Percentiles rank a stretch among this genome's conserved stretches.
Conservation (phyloP, 805 yeast genomes). For the Sungouiozyma intestinalis region DNA sequence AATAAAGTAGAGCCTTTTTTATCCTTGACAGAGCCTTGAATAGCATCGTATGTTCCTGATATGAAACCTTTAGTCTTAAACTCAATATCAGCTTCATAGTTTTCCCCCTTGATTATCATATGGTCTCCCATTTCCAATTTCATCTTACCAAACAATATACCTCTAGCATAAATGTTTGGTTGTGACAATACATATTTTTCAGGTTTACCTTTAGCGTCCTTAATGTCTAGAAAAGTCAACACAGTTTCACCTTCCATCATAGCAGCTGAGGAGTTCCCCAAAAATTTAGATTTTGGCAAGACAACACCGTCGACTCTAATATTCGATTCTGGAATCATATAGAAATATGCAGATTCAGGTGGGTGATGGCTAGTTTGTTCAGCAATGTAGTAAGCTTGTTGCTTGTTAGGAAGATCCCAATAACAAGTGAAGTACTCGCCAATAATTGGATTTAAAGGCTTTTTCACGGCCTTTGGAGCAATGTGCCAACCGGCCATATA, state of each 20-base stretch:
- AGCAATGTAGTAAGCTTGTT: slow-evolving; percentile 70
- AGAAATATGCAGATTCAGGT: slow-evolving; percentile 92
- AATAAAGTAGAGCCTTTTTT: slow-evolving; percentile 45
- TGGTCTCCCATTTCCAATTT: slow-evolving; percentile 90
- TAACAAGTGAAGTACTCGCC: slow-evolving; percentile 88
- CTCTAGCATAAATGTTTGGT: slow-evolving; percentile 92
- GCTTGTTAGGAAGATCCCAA: slow-evolving; percentile 76
- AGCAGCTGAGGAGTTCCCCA: slow-evolving; percentile 95
- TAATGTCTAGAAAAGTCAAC: slow-evolving; percentile 53
- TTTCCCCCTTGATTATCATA: slow-evolving; percentile 59
- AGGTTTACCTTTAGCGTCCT: slow-evolving; percentile 35
- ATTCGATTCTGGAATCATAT: slow-evolving; percentile 66
- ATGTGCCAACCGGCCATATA: slow-evolving; percentile 96
- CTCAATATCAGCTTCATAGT: slow-evolving; percentile 68
- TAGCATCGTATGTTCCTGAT: slow-evolving; percentile 83
- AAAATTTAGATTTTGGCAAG: slow-evolving; percentile 75
- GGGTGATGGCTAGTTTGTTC: slow-evolving; percentile 98
- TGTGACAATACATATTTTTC: slow-evolving; percentile 82
- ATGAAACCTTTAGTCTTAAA: slow-evolving; percentile 93
- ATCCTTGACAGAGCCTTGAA: slow-evolving; percentile 61
- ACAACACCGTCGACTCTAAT: slow-evolving; percentile 85
- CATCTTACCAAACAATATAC: slow-evolving; percentile 82
- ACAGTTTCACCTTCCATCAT: slow-evolving; percentile 88
- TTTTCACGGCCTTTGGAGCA: slow-evolving; percentile 96
- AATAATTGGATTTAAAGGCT: slow-evolving; percentile 88